Evolutionary conservation across 352 stramenopile species (phyloP), one percentile per base, ranked within the genome.

Genomic region (Peronosclerospora sorghi): DNA sequence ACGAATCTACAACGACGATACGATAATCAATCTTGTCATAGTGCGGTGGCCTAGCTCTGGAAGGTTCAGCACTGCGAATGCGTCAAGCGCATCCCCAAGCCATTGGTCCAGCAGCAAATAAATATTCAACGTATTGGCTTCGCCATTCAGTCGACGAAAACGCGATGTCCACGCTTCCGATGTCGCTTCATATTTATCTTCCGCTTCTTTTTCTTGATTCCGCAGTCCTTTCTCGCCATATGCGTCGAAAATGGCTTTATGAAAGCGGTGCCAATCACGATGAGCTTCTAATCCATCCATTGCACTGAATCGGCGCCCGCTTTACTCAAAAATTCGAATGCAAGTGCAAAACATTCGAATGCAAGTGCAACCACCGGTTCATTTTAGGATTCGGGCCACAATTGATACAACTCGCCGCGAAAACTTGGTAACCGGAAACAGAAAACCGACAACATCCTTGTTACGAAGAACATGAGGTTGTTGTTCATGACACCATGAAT

Each of bases 401-500:
- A 49, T 41, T 90, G 79, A 34, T 92, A 94, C 30, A 94, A 40
- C 38, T 94, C 81, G 1, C 91, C 78, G 28, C 81, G 78, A 48
- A 91, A 94, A 48, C 77, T 90, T 38, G 78, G 81, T 8, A 94
- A 48, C 4, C 81, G 74, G 40, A 94, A 94, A 41, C 78, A 92
- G 14, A 94, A 49, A 18, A 92, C 79, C 13, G 81, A 94, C 10
- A 94, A 53, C 72, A 94, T 92, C 39, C 81, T 59, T 8, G 78
- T 79, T 20, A 90, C 81, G 21, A 94, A 94, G 53, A 94, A 94
- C 79, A 94, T 91, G 13, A 94, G 54, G 46, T 94, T 94, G 65
- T 92, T 92, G 67, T 91, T 92, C 81, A 94, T 94, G 18, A 94
- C 81, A 29, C 81, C 81, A 34, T 77, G 78, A 3, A 94, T 79